phyloP scores from a whole-genome alignment of 2,329 filamentous ascomycete genomes.

The Cadophora luteo-olivacea region DNA sequence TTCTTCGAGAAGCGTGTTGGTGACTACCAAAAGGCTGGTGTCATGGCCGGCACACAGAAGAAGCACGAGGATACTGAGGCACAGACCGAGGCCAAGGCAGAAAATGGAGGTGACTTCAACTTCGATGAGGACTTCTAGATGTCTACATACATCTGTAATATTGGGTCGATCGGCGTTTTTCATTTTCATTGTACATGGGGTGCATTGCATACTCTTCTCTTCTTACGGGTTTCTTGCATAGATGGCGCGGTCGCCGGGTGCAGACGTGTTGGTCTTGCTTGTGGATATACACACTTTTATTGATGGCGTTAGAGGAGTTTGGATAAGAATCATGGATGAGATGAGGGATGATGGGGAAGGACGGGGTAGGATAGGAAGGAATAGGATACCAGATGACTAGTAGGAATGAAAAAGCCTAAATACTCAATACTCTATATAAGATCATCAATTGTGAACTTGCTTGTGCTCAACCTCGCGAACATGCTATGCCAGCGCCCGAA shows the following conservation, averaged over 20 bases:
- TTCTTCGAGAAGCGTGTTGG: constrained; percentile 99
- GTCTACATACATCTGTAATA: constrained; percentile 31
- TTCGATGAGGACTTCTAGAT: constrained; percentile 97
- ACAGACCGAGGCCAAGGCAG: constrained; percentile 57
- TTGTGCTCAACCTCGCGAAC: constrained; percentile 8
- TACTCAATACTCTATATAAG: not conserved
- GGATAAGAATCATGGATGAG: constrained; percentile 30
- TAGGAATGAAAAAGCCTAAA: constrained; percentile 28
- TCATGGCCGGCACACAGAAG: constrained; percentile 92
- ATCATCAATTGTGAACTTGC: not conserved
- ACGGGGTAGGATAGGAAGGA: constrained; percentile 25
- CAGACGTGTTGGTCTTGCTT: constrained; percentile 33
- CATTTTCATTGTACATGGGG: constrained; percentile 35
- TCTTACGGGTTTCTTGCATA: constrained; percentile 38
- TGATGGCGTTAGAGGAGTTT: constrained; percentile 39
- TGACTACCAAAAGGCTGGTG: constrained; percentile 99
- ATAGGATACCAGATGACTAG: constrained; percentile 24
- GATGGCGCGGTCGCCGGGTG: constrained; percentile 41
- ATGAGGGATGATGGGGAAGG: constrained; percentile 26
- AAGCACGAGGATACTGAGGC: constrained; percentile 58
- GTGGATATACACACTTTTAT: constrained; percentile 30
- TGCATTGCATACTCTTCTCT: constrained; percentile 33
- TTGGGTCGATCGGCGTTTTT: constrained; percentile 31
- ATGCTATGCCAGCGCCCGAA: constrained; percentile 10
- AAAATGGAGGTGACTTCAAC: constrained; percentile 79